Evolutionary conservation across 2,329 filamentous ascomycete species (phyloP).

Genomic region (Claviceps purpurea): DNA sequence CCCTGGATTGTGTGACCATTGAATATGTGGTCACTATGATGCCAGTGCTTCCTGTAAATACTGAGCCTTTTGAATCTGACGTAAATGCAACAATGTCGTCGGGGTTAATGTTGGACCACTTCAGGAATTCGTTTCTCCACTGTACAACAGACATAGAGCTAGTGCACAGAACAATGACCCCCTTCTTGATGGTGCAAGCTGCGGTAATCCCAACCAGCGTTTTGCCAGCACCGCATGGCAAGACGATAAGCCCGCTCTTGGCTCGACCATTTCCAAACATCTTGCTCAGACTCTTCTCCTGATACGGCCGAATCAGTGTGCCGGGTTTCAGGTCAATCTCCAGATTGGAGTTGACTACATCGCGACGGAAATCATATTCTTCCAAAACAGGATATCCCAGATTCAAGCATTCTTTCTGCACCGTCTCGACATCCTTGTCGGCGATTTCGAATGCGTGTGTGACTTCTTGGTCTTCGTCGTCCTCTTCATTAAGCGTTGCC

Average conservation of each 20-base stretch:
- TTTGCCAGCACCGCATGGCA: constrained; percentile 94
- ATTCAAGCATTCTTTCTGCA: constrained; percentile 79
- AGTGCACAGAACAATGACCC: constrained; percentile 86
- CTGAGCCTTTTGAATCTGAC: constrained; percentile 69
- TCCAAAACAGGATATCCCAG: constrained; percentile 81
- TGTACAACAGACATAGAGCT: constrained; percentile 97
- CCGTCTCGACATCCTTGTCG: constrained; percentile 67
- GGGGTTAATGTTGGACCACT: constrained; percentile 92
- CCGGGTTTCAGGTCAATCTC: constrained; percentile 87
- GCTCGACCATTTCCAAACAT: constrained; percentile 99
- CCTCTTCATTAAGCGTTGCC: constrained; percentile 64
- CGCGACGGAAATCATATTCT: constrained; percentile 94
- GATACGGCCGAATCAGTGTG: constrained; percentile 85
- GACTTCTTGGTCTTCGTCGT: constrained; percentile 76
- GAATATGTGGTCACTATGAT: constrained; percentile 97
- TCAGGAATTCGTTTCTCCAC: constrained; percentile 91
- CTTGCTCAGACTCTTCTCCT: constrained; percentile 94
- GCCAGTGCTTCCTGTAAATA: constrained; percentile 77
- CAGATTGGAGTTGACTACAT: constrained; percentile 75
- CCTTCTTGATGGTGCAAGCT: constrained; percentile 95
- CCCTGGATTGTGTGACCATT: constrained; percentile 90
- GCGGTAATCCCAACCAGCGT: constrained; percentile 97
- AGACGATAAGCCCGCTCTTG: constrained; percentile 91
- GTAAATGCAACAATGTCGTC: constrained; percentile 93
- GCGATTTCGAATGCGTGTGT: constrained; percentile 90